phyloP scores from a whole-genome alignment of 2,329 filamentous ascomycete genomes.

The Pyricularia pennisetigena region DNA sequence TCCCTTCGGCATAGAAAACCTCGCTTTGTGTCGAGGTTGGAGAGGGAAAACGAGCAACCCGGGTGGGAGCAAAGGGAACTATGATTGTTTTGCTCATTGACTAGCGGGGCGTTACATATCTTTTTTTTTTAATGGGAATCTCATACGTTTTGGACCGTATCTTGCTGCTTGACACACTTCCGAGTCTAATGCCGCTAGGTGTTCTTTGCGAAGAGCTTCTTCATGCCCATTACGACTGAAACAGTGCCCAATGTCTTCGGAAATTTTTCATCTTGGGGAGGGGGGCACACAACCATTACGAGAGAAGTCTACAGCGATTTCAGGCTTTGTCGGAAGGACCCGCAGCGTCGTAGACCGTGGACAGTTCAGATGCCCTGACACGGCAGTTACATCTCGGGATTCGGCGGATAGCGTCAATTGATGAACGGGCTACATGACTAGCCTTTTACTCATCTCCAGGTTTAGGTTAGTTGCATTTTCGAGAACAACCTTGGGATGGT shows the following conservation, averaged over 20 bases:
- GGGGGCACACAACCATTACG: too few species aligned
- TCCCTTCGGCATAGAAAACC: conserved; percentile 19
- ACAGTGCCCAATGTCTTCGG: not conserved
- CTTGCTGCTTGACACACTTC: not conserved
- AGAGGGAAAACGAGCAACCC: not conserved
- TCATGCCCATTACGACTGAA: not conserved
- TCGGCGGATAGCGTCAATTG: not conserved
- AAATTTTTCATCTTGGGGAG: not conserved
- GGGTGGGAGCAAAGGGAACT: not conserved
- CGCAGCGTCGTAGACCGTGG: too few species aligned
- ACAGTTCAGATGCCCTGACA: too few species aligned
- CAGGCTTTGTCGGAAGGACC: too few species aligned
- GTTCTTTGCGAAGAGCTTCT: not conserved
- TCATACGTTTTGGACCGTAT: not conserved
- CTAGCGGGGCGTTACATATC: not conserved
- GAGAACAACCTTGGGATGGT: too few species aligned
- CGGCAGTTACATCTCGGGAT: too few species aligned
- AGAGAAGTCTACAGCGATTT: not conserved
- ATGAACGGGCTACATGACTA: not conserved
- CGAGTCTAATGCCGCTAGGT: not conserved
- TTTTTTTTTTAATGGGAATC: not conserved
- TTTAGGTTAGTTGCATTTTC: too few species aligned
- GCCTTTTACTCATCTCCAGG: too few species aligned
- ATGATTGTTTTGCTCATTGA: not conserved
- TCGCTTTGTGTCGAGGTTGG: not conserved